Conservation (phyloP, 2,329 filamentous ascomycete genomes). For the Phaeophleospora eucalypticola region DNA sequence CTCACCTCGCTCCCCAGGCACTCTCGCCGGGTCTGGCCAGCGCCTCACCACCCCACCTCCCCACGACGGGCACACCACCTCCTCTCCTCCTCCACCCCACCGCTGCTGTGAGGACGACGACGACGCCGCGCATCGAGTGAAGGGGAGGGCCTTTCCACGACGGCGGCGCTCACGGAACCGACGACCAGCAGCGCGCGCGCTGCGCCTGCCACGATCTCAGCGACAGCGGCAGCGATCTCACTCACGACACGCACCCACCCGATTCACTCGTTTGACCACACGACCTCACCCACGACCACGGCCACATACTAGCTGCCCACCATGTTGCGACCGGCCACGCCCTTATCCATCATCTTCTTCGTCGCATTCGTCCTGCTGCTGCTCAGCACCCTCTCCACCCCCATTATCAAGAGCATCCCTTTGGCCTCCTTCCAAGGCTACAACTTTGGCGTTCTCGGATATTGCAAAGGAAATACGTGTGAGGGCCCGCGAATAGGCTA, state of each 20-base stretch:
- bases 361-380: constrained; percentile 80
- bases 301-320: too few relatives aligned
- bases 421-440: constrained; percentile 72
- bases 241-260: constrained; percentile 5
- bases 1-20: background rate
- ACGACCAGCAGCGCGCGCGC: background rate
- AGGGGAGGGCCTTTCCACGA: background rate
- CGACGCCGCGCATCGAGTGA: background rate
- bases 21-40: background rate
- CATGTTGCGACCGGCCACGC: constrained; percentile 90
- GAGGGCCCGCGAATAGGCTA: constrained; percentile 78
- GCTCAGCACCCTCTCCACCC: constrained; percentile 84
- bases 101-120: too few relatives aligned
- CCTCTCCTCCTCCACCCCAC: too few relatives aligned
- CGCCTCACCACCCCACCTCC: background rate
- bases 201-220: constrained; percentile 3
- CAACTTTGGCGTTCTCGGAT: constrained; percentile 90
- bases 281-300: too few relatives aligned
- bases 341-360: constrained; percentile 79
- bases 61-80: background rate
- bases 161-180: background rate
- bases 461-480: constrained; percentile 66
- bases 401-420: constrained; percentile 79
- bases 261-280: constrained; percentile 7
- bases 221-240: background rate